Evolutionary conservation across 148 eudicot species (phyloP).

Genomic region (Talinum fruticosum): DNA sequence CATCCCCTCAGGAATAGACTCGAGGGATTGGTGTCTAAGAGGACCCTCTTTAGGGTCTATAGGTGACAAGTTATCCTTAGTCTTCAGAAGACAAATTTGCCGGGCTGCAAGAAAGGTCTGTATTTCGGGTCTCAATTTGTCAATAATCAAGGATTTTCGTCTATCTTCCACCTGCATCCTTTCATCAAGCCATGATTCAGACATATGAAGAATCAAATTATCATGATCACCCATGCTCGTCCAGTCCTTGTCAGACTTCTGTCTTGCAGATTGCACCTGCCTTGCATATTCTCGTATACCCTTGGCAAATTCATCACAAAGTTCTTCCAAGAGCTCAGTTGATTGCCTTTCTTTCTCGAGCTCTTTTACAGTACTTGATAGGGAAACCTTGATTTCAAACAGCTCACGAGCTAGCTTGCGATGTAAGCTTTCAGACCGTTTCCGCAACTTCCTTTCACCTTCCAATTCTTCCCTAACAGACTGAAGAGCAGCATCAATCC

Average conservation of each 20-base stretch:
- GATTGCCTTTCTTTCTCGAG: slow-evolving; percentile 63
- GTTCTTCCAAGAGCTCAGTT: slow-evolving; percentile 59
- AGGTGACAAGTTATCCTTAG: not conserved
- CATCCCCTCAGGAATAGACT: slow-evolving; percentile 58
- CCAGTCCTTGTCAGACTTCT: slow-evolving; percentile 55
- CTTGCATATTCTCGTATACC: slow-evolving; percentile 64
- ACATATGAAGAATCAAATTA: slow-evolving; percentile 59
- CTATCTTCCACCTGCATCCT: slow-evolving; percentile 52
- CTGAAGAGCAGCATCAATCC: slow-evolving; percentile 53
- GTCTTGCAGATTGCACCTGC: slow-evolving; percentile 50
- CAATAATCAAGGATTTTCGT: slow-evolving; percentile 40
- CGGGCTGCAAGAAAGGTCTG: slow-evolving; percentile 57
- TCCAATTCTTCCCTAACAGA: slow-evolving; percentile 81
- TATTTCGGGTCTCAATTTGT: slow-evolving; percentile 64
- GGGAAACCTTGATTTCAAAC: slow-evolving; percentile 63
- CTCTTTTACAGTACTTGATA: slow-evolving; percentile 56
- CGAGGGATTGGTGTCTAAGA: slow-evolving; percentile 52
- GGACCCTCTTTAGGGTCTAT: slow-evolving; percentile 28
- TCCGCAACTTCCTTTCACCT: slow-evolving; percentile 80
- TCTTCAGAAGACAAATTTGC: not conserved
- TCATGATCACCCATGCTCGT: slow-evolving; percentile 35
- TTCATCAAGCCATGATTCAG: slow-evolving; percentile 92
- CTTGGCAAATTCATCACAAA: slow-evolving; percentile 82
- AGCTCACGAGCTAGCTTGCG: slow-evolving; percentile 81
- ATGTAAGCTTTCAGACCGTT: slow-evolving; percentile 81